Conservation (phyloP, 768 basidiomycete genomes). For the Rubroboletus satanas region DNA sequence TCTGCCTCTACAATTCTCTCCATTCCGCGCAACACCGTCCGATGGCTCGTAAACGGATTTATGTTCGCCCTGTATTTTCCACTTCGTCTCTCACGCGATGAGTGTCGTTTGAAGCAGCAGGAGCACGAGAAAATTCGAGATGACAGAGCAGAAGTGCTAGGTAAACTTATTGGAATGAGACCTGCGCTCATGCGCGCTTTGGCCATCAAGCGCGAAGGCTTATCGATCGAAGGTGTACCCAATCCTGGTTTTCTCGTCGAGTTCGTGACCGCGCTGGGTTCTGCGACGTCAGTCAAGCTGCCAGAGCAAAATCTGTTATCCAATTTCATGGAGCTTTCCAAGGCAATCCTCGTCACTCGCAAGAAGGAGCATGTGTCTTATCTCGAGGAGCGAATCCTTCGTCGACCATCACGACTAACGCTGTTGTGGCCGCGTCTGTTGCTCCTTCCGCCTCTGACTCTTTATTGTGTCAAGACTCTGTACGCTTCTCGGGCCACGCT, state of each 20-base stretch:
- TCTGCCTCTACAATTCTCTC: constrained; percentile 10
- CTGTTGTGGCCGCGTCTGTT: constrained; percentile 81
- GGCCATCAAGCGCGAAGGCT: constrained; percentile 3
- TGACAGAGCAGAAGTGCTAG: constrained; percentile 63
- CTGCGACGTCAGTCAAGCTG: constrained; percentile 14
- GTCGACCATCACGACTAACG: constrained; percentile 63
- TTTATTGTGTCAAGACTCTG: constrained; percentile 47
- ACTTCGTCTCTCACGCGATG: constrained; percentile 59
- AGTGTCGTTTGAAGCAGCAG: constrained; percentile 58
- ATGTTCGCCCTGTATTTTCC: constrained; percentile 40
- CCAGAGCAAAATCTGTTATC: constrained; percentile 10
- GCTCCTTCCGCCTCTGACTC: constrained; percentile 63
- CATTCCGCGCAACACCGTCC: constrained; percentile 6
- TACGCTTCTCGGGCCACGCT: constrained; percentile 62
- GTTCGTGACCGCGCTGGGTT: constrained; percentile 19
- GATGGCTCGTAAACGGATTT: constrained; percentile 11
- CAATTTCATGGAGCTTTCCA: constrained; percentile 17
- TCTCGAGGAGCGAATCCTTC: constrained; percentile 39
- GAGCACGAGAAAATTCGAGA: constrained; percentile 63
- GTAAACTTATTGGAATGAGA: constrained; percentile 55
- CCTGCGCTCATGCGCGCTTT: constrained; percentile 39
- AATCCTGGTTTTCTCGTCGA: constrained; percentile 18
- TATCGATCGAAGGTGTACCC: neutral
- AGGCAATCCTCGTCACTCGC: constrained; percentile 24
- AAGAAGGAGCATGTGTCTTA: constrained; percentile 28